These are phyloP conservation scores for Kuraishia borneana DNA, from an alignment of 805 yeast genomes.

Conservation along the genomic window DNA sequence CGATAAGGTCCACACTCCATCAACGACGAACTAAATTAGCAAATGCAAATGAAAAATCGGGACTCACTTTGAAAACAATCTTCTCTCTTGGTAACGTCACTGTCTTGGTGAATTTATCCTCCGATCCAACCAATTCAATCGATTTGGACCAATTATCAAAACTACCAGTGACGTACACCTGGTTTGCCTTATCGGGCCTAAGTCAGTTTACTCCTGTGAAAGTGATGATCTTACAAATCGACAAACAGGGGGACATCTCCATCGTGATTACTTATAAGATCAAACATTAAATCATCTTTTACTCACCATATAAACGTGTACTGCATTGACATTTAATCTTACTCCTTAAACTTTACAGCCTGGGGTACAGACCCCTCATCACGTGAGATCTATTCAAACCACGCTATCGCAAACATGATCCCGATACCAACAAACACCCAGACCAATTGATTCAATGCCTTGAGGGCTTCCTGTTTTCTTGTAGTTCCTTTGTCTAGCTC, in stretches of 20 bases:
- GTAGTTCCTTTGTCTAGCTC: conserved; percentile 26
- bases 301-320: background rate
- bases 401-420: conserved; percentile 42
- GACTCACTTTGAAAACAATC: conserved; percentile 30
- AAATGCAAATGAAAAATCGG: background rate
- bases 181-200: too few species aligned
- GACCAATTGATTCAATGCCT: conserved; percentile 32
- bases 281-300: background rate
- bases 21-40: conserved; percentile 33
- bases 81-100: conserved; percentile 27
- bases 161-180: conserved; percentile 51
- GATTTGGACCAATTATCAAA: conserved; percentile 46
- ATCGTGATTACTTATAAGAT: too few species aligned
- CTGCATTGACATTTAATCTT: background rate
- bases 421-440: conserved; percentile 44
- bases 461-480: conserved; percentile 24
- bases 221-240: too few species aligned
- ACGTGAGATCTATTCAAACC: conserved; percentile 35
- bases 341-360: too few species aligned
- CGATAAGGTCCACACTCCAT: conserved; percentile 41
- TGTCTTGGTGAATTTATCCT: conserved; percentile 32
- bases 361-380: too few species aligned
- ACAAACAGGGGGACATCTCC: too few species aligned
- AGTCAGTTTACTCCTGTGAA: too few species aligned
- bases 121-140: conserved; percentile 27